Conservation (phyloP, 352 stramenopile genomes). For the Pilasporangium apinafurcum region DNA sequence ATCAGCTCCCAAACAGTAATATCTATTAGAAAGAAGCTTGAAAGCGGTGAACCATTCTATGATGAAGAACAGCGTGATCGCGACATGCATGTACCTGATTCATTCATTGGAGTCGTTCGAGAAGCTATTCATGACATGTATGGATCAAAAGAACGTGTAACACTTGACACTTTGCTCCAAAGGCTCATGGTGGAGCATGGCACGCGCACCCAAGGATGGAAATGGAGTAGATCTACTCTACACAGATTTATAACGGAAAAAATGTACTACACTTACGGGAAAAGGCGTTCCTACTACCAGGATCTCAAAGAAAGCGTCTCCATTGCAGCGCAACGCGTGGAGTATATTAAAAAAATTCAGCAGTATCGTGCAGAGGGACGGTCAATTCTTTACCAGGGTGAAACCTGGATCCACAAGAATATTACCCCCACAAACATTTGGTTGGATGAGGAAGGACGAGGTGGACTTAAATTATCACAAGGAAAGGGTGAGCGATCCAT, state of each 20-base stretch:
- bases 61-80: background rate
- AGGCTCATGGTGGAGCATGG: background rate
- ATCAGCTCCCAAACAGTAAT: too few relatives aligned
- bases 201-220: background rate
- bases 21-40: too few relatives aligned
- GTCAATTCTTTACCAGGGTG: slow-evolving; percentile 7
- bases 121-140: slow-evolving; percentile 1
- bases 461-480: slow-evolving; percentile 4
- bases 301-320: slow-evolving; percentile 2
- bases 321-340: slow-evolving; percentile 2
- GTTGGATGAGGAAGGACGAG: slow-evolving; percentile 4
- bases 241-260: slow-evolving; percentile 1
- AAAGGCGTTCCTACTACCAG: slow-evolving; percentile 4
- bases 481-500: slow-evolving; percentile 11
- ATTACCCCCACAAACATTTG: slow-evolving; percentile 4
- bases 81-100: slow-evolving; percentile 1
- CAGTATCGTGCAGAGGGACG: background rate
- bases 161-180: background rate
- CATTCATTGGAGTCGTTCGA: slow-evolving; percentile 1
- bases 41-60: too few relatives aligned
- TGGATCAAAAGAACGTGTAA: slow-evolving; percentile 2
- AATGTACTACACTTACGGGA: slow-evolving; percentile 2
- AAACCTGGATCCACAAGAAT: slow-evolving; percentile 8
- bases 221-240: slow-evolving; percentile 4
- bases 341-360: slow-evolving; percentile 1